These are phyloP conservation scores for Venturia pyrina DNA, from an alignment of 2,329 filamentous ascomycete genomes.

Conservation along the genomic window DNA sequence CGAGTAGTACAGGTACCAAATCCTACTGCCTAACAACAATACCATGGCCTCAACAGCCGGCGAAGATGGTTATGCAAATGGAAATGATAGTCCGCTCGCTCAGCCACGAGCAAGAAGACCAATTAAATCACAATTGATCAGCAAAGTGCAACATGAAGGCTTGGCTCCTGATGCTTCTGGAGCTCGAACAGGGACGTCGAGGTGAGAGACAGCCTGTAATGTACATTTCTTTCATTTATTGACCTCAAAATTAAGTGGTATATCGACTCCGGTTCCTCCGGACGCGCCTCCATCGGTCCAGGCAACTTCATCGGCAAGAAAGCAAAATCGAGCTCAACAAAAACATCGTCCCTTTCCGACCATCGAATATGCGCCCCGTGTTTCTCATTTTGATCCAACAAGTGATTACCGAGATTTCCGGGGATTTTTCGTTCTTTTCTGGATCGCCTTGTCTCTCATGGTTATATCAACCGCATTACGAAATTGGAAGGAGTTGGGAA, in stretches of 20 bases:
- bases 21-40: not conserved
- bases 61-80: not conserved
- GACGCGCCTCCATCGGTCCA: conserved; percentile 91
- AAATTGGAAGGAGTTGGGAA: conserved; percentile 89
- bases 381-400: conserved; percentile 89
- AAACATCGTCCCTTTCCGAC: conserved; percentile 82
- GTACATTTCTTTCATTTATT: not conserved
- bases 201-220: conserved; percentile 17
- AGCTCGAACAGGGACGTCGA: conserved; percentile 24
- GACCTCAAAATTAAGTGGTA: conserved; percentile 47
- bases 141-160: conserved; percentile 24
- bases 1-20: not conserved
- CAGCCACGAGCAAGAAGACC: conserved; percentile 28
- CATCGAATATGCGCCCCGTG: conserved; percentile 78
- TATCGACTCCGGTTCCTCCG: conserved; percentile 71
- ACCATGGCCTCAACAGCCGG: not conserved
- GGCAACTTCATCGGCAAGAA: conserved; percentile 74
- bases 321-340: conserved; percentile 71
- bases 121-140: conserved; percentile 24
- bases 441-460: conserved; percentile 96
- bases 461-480: conserved; percentile 86
- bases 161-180: conserved; percentile 20
- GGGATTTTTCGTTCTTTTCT: conserved; percentile 97
- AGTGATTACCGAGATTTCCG: conserved; percentile 92
- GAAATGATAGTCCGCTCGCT: conserved; percentile 12